Percentiles rank a stretch among this genome's conserved stretches.
These are phyloP conservation scores for Sonneratia alba DNA, from an alignment of 345 rosid species.

Conservation along the genomic window DNA sequence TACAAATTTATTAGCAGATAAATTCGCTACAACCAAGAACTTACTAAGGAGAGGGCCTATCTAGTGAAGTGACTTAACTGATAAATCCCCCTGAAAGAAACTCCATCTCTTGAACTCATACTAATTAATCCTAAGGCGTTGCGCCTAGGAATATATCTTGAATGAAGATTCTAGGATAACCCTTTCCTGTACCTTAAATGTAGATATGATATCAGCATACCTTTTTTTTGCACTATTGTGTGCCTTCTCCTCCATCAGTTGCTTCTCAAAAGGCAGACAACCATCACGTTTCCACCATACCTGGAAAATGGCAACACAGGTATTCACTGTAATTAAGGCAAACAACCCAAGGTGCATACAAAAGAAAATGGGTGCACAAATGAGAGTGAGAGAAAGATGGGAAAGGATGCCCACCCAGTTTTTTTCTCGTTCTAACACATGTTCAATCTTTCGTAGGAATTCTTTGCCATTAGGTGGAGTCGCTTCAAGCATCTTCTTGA, in stretches of 20 bases:
- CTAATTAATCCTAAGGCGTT: background rate
- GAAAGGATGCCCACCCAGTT: slow-evolving; percentile 61
- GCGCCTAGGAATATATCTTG: background rate
- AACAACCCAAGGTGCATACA: background rate
- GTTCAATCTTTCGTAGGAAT: slow-evolving; percentile 74
- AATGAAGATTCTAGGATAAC: background rate
- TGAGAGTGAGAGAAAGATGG: slow-evolving; percentile 9
- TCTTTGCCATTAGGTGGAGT: slow-evolving; percentile 94
- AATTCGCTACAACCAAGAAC: background rate
- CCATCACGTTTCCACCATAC: slow-evolving; percentile 99
- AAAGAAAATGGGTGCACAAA: background rate
- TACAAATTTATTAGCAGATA: background rate
- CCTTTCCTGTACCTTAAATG: background rate
- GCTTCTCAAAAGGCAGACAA: slow-evolving; percentile 93
- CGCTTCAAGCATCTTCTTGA: slow-evolving; percentile 74
- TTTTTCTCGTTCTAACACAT: slow-evolving; percentile 86
- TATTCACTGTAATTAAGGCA: slow-evolving; percentile 6
- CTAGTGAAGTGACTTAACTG: background rate
- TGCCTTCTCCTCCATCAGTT: slow-evolving; percentile 54
- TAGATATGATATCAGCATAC: slow-evolving; percentile 20
- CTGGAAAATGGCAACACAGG: slow-evolving; percentile 37
- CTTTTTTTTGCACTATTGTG: slow-evolving; percentile 67
- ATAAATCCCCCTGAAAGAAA: background rate
- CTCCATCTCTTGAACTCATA: background rate
- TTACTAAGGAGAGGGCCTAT: background rate